Evolutionary conservation across 129 eudicot genomes (phyloP).

Genomic region (Chrysanthemum seticuspe): DNA sequence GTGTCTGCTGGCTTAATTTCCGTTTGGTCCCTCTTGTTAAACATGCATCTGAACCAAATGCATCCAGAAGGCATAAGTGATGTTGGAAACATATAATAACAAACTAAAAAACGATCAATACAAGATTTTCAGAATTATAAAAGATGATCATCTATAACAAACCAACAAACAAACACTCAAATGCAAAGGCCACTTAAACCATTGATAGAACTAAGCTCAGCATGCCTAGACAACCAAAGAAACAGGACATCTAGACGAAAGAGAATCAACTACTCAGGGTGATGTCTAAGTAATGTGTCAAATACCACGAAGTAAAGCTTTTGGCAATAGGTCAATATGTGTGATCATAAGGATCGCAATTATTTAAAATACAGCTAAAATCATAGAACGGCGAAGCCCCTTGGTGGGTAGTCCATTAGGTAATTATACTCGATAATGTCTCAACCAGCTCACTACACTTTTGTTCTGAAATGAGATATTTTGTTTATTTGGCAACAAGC

Average conservation of each 20-base stretch:
- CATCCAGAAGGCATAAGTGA: conserved; percentile 10
- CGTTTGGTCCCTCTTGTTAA: conserved; percentile 84
- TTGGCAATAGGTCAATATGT: too few species aligned
- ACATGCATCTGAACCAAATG: conserved; percentile 64
- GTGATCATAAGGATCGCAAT: too few species aligned
- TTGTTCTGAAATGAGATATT: too few species aligned
- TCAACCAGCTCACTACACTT: too few species aligned
- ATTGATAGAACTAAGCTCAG: neutral
- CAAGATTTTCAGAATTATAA: neutral
- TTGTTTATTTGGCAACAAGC: too few species aligned
- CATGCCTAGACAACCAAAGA: neutral
- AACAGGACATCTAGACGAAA: neutral
- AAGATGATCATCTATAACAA: neutral
- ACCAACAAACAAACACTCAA: neutral
- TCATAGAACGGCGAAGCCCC: too few species aligned
- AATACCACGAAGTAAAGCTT: too few species aligned
- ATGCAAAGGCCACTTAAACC: conserved; percentile 5
- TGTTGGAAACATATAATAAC: conserved; percentile 13
- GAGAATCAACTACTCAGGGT: neutral
- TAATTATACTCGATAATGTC: too few species aligned
- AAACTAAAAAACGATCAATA: neutral
- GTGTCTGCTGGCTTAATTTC: conserved; percentile 78
- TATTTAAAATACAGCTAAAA: too few species aligned
- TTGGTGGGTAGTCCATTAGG: too few species aligned
- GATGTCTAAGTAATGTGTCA: too few species aligned